These are phyloP conservation scores for Picochlorum sp. DNA, from an alignment of 139 green algal species.

Conservation along the genomic window DNA sequence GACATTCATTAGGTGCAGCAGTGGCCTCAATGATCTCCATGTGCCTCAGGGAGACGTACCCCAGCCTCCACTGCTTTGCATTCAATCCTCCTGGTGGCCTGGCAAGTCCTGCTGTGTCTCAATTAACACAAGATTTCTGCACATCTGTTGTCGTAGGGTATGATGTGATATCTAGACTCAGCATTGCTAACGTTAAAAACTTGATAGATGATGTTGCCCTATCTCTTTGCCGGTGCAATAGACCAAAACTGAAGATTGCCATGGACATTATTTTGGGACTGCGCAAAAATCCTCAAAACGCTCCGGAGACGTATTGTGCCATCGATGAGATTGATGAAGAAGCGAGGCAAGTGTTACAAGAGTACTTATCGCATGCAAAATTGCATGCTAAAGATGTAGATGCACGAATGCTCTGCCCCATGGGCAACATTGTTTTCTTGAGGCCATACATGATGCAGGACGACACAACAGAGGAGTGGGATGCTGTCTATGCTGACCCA, in stretches of 20 bases:
- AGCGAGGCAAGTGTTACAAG: neutral
- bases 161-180: slow-evolving; percentile 30
- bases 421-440: neutral
- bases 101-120: slow-evolving; percentile 24
- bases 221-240: slow-evolving; percentile 30
- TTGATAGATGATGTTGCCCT: slow-evolving; percentile 49
- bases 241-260: slow-evolving; percentile 35
- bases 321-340: neutral
- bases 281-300: slow-evolving; percentile 22
- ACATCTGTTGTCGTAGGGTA: slow-evolving; percentile 37
- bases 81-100: slow-evolving; percentile 34
- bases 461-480: neutral
- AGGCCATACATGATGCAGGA: neutral
- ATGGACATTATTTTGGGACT: slow-evolving; percentile 5
- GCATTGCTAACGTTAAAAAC: slow-evolving; percentile 26
- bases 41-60: slow-evolving; percentile 29
- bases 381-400: neutral
- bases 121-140: slow-evolving; percentile 25
- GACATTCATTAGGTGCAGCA: slow-evolving; percentile 39
- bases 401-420: neutral
- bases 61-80: slow-evolving; percentile 35
- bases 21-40: slow-evolving; percentile 36
- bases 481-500: slow-evolving; percentile 2
- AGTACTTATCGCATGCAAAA: neutral
- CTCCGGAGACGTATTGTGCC: neutral